Base-by-base conservation (phyloP, 768 basidiomycete genomes). In the Hortiboletus campestris region DNA sequence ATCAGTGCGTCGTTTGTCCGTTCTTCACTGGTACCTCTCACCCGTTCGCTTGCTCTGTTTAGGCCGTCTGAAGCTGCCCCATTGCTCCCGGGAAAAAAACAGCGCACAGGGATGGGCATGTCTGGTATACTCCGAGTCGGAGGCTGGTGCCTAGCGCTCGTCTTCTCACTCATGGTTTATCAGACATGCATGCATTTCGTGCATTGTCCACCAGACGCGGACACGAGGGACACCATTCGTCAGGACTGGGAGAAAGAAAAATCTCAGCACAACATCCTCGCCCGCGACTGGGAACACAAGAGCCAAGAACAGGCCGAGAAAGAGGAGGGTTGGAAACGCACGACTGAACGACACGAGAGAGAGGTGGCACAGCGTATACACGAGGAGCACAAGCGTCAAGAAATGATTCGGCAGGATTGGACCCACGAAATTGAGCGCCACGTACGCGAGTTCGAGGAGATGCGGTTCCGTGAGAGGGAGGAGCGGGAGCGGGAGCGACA, bases 321-420 rank as follows among this genome's bases (percentile, higher is more conserved):
- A 8, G 55, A 54, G 25, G 17, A 17, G 17, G 25, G 1, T 2
- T 65, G 63, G 63, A 19, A 40, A 25, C 45, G 16, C 8, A 49
- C 40, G 1, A 11, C 29, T 1, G 34, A 46, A n/a, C 29, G 12
- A 13, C 63, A 62, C 38, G 51, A 47, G 4, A 14, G 4, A 4
- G 56, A 65, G 4, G 46, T 56, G 12, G 20, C 25, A 6, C 45
- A 14, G 12, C 40, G 42, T 19, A 36, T 43, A 7, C 43, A 9
- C 32, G 49, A 59, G 28, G 61, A 63, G 49, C 19, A 17, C 0
- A 32, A 35, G 5, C 62, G 53, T 38, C 55, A 63, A 34, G 48
- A 59, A 3, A 19, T 3, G 4, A 35, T 19, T 12, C 49, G n/a
- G n/a, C n/a, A n/a, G n/a, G n/a, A n/a, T n/a, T n/a, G n/a, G n/a